Evolutionary conservation across 1,284 basidiomycete genomes (phyloP).

Genomic region (Ustilago bromivora): DNA sequence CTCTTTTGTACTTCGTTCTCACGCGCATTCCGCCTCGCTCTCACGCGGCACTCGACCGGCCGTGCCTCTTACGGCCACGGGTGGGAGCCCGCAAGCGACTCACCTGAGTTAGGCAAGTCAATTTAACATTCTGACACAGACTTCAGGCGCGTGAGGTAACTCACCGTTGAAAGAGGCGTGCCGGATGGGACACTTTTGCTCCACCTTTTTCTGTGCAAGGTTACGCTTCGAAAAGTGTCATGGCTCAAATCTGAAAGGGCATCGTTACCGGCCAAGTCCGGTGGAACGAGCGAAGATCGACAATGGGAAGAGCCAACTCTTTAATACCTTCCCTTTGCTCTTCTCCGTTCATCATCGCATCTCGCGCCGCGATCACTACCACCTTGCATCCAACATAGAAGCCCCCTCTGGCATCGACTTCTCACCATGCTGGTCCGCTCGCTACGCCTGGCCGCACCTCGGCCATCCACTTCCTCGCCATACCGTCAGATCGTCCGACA

Average conservation of each 20-base stretch:
- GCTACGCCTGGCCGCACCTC: conserved; percentile 25
- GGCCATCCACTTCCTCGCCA: conserved; percentile 11
- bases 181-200: neutral
- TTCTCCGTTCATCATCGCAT: neutral
- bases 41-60: too few species aligned
- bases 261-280: conserved; percentile 7
- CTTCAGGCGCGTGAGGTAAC: too few species aligned
- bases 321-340: neutral
- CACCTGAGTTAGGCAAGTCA: too few species aligned
- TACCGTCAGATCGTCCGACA: conserved; percentile 18
- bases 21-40: too few species aligned
- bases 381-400: neutral
- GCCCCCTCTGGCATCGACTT: too few species aligned
- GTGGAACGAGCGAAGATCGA: neutral
- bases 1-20: too few species aligned
- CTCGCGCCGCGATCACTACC: neutral
- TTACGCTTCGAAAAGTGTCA: neutral
- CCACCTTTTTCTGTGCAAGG: conserved; percentile 2
- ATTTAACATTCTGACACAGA: too few species aligned
- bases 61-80: too few species aligned
- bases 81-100: too few species aligned
- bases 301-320: neutral
- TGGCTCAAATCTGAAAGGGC: neutral
- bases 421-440: conserved; percentile 31
- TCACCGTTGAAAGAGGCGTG: neutral